A percentile compares a stretch with the other conserved stretches of the same genome.
Conservation (phyloP, 352 stramenopile species). For the Achlya hypogyna region DNA sequence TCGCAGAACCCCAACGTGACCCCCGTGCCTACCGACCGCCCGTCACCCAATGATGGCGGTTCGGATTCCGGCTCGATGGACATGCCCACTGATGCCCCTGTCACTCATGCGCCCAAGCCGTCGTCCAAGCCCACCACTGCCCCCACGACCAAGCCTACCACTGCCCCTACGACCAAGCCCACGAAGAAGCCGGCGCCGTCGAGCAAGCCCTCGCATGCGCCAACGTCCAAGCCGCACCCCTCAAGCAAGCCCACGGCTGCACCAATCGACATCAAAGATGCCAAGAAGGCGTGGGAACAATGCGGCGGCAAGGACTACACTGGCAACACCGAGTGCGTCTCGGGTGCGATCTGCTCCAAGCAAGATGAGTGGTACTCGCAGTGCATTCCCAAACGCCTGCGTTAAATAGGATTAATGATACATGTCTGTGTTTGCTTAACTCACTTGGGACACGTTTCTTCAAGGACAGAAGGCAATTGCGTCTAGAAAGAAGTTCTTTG, state of each 20-base stretch:
- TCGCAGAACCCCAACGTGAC: not conserved
- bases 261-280: slow-evolving; percentile 10
- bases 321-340: slow-evolving; percentile 20
- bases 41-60: not conserved
- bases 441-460: too few relatives aligned
- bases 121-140: not conserved
- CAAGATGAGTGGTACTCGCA: slow-evolving; percentile 40
- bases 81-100: not conserved
- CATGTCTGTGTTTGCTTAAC: too few relatives aligned
- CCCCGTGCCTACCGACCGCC: not conserved
- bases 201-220: not conserved
- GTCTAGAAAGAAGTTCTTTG: too few relatives aligned
- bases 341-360: slow-evolving; percentile 25
- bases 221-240: not conserved
- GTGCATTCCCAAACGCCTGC: slow-evolving; percentile 26
- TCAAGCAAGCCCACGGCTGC: not conserved
- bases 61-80: not conserved
- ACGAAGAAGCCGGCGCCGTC: not conserved
- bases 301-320: slow-evolving; percentile 22
- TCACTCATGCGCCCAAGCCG: not conserved
- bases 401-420: too few relatives aligned
- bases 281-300: slow-evolving; percentile 26
- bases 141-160: not conserved
- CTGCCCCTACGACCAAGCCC: not conserved
- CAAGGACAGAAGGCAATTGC: too few relatives aligned